These are phyloP conservation scores for Calonectria montana DNA, from an alignment of 2,329 filamentous ascomycete species.

Conservation along the genomic window DNA sequence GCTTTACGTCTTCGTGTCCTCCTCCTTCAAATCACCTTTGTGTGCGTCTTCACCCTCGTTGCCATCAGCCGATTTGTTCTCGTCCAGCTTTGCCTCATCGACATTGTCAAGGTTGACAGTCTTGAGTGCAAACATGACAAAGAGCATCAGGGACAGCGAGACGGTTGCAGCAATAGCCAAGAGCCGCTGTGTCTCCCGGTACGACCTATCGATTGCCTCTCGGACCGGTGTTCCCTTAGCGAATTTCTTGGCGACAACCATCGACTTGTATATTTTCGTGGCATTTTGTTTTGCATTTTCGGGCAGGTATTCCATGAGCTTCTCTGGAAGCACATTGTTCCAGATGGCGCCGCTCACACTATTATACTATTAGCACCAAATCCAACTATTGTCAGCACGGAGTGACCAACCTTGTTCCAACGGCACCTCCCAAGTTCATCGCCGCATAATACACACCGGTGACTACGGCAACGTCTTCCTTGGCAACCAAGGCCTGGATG, in stretches of 20 bases:
- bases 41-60: neutral
- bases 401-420: slow-evolving; percentile 44
- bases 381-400: fast-evolving
- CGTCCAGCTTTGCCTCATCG: neutral
- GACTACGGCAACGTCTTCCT: slow-evolving; percentile 50
- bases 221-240: slow-evolving; percentile 33
- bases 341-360: slow-evolving; percentile 52
- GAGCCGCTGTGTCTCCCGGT: slow-evolving; percentile 42
- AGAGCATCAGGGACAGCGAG: slow-evolving; percentile 38
- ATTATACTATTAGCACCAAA: no score
- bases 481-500: slow-evolving; percentile 48
- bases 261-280: slow-evolving; percentile 43
- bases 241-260: slow-evolving; percentile 42
- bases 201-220: slow-evolving; percentile 40
- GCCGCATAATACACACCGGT: slow-evolving; percentile 50
- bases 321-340: slow-evolving; percentile 44
- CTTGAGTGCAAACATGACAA: slow-evolving; percentile 42
- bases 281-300: slow-evolving; percentile 34
- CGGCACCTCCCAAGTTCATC: slow-evolving; percentile 46
- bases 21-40: slow-evolving; percentile 3
- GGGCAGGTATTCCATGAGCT: slow-evolving; percentile 40
- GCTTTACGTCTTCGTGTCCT: neutral
- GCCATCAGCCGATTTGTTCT: slow-evolving; percentile 1
- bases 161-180: slow-evolving; percentile 41
- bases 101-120: slow-evolving; percentile 37